Conservation (phyloP, 208 protist genomes). For the Perkinsela sp. region DNA sequence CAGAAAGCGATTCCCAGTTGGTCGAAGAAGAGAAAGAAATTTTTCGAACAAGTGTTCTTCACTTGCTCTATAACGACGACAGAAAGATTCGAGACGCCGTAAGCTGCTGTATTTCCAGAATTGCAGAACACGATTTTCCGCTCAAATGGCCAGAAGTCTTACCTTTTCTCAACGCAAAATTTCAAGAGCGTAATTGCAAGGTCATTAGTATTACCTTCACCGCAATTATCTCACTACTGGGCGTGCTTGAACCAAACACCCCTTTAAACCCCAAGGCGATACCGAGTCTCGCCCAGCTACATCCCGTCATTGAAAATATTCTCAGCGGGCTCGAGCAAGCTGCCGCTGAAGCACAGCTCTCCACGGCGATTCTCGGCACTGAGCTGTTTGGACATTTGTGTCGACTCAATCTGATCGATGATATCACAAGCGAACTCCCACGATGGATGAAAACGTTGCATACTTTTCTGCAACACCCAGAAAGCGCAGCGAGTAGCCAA, state of each 20-base stretch:
- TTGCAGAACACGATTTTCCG: background rate
- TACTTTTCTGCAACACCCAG: background rate
- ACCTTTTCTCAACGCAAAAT: background rate
- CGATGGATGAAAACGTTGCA: background rate
- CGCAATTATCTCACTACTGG: background rate
- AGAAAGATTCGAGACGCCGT: background rate
- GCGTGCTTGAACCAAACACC: background rate
- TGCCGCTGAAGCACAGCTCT: background rate
- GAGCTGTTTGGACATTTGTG: background rate
- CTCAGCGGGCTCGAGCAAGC: background rate
- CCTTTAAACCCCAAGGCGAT: background rate
- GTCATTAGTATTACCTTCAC: background rate
- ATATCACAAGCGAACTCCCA: background rate
- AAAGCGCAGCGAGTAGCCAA: background rate
- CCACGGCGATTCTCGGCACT: background rate
- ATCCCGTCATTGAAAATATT: background rate
- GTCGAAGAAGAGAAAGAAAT: background rate
- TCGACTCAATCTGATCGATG: background rate
- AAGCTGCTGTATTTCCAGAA: background rate
- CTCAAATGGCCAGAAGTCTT: background rate
- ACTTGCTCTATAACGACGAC: background rate
- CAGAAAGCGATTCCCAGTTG: background rate
- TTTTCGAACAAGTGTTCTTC: background rate
- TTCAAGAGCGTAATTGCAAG: background rate
- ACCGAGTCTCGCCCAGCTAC: background rate